These are phyloP conservation scores for Theileria annulata DNA, from an alignment of 169 alveolate genomes.

Conservation along the genomic window DNA sequence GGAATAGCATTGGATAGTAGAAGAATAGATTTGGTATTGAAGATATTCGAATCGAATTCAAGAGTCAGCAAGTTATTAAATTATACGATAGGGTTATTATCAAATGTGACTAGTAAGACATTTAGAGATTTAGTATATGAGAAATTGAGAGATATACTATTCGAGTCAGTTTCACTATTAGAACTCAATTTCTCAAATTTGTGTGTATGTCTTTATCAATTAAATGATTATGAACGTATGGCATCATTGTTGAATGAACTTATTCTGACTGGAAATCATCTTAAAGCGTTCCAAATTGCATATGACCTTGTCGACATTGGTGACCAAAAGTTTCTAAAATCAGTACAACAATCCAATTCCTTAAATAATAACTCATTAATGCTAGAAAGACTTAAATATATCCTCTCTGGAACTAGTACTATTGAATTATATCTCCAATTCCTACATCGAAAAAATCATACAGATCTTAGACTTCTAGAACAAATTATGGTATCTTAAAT, in stretches of 20 bases:
- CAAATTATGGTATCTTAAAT: conserved; percentile 40
- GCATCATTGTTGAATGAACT: conserved; percentile 81
- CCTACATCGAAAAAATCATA: conserved; percentile 86
- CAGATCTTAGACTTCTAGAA: conserved; percentile 84
- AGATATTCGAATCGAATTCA: conserved; percentile 72
- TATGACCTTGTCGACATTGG: conserved; percentile 91
- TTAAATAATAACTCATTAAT: conserved; percentile 13
- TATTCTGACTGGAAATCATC: conserved; percentile 71
- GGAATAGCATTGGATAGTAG: conserved; percentile 95
- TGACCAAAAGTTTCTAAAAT: conserved; percentile 85
- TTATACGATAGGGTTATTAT: conserved; percentile 48
- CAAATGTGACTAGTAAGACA: conserved; percentile 36
- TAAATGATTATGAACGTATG: conserved; percentile 84
- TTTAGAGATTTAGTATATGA: conserved; percentile 49
- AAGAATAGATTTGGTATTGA: conserved; percentile 86
- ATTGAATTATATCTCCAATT: conserved; percentile 82
- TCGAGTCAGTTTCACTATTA: conserved; percentile 12
- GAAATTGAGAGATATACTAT: conserved; percentile 34
- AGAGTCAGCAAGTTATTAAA: conserved; percentile 12
- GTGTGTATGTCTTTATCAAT: conserved; percentile 80
- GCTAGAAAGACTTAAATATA: conserved; percentile 60
- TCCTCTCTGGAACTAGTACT: conserved; percentile 81
- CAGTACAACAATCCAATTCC: conserved; percentile 28
- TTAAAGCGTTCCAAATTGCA: conserved; percentile 88
- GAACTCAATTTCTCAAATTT: conserved; percentile 24